Percentiles rank a stretch among this genome's conserved stretches.
These are phyloP conservation scores for Lipomyces orientalis DNA, from an alignment of 805 yeast genomes.

Conservation along the genomic window DNA sequence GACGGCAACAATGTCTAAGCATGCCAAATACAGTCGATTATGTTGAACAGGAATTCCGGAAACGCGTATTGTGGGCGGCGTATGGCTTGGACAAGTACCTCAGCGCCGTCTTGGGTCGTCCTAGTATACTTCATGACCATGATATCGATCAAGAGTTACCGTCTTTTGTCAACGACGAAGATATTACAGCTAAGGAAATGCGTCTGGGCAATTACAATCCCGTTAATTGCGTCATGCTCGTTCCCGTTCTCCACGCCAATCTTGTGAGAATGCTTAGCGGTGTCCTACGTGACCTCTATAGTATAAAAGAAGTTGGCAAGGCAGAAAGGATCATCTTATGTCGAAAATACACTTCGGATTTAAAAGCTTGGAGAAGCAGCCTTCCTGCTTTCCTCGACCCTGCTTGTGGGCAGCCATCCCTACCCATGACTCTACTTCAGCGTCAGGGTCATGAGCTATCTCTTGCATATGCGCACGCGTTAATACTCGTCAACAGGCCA, in stretches of 20 bases:
- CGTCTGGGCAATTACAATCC: constrained; percentile 6
- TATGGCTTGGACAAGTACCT: constrained; percentile 49
- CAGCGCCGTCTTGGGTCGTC: constrained; percentile 56
- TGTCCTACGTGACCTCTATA: constrained; percentile 28
- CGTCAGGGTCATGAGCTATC: constrained; percentile 29
- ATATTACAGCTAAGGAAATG: constrained; percentile 13
- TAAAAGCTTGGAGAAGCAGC: constrained; percentile 21
- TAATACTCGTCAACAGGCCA: constrained; percentile 32
- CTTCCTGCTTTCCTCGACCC: constrained; percentile 34
- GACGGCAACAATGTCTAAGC: constrained; percentile 18
- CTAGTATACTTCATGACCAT: constrained; percentile 55
- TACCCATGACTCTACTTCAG: constrained; percentile 24
- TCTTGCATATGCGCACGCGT: constrained; percentile 28
- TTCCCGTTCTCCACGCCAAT: constrained; percentile 28
- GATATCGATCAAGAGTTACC: constrained; percentile 50
- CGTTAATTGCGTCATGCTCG: constrained; percentile 24
- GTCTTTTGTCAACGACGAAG: constrained; percentile 27
- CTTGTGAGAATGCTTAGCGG: constrained; percentile 23
- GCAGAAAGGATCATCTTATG: background rate
- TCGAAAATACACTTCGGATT: constrained; percentile 12
- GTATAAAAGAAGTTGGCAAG: constrained; percentile 12
- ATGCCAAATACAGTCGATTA: constrained; percentile 10
- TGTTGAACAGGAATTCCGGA: constrained; percentile 37
- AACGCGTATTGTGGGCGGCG: constrained; percentile 40
- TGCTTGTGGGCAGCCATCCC: constrained; percentile 18